These are phyloP conservation scores for Ceratocystis destructans DNA, from an alignment of 2,329 filamentous ascomycete species.

Conservation along the genomic window DNA sequence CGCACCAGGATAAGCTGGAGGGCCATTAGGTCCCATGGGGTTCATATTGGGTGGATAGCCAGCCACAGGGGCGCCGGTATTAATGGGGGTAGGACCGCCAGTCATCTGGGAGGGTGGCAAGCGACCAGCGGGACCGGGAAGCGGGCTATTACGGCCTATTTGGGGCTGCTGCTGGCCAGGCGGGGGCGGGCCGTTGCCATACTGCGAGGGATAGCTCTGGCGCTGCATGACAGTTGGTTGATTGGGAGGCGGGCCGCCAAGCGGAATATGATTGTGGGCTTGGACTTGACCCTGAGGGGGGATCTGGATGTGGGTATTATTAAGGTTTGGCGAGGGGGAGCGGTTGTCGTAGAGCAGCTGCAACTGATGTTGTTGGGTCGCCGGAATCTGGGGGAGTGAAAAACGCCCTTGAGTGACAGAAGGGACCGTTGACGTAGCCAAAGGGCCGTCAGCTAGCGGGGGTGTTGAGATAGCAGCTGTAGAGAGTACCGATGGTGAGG, in stretches of 20 bases:
- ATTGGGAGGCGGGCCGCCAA: constrained; percentile 20
- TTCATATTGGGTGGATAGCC: constrained; percentile 47
- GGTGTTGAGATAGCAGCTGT: constrained; percentile 7
- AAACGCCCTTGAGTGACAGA: constrained; percentile 8
- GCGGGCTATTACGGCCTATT: constrained; percentile 40
- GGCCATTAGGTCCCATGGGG: constrained; percentile 29
- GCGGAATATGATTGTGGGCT: too few relatives aligned
- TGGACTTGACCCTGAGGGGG: background rate
- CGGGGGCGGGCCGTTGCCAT: constrained; percentile 9
- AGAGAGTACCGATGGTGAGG: background rate
- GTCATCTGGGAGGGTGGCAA: constrained; percentile 48
- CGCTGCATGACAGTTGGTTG: constrained; percentile 45
- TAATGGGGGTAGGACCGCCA: constrained; percentile 53
- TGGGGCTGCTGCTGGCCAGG: constrained; percentile 10
- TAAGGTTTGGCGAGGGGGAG: constrained; percentile 31
- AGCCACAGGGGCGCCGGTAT: constrained; percentile 44
- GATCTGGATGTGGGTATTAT: constrained; percentile 23
- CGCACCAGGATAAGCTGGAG: constrained; percentile 34
- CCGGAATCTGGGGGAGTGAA: constrained; percentile 12
- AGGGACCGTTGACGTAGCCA: background rate
- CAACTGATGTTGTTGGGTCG: constrained; percentile 9
- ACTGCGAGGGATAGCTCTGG: constrained; percentile 28
- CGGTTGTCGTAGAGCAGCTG: constrained; percentile 13
- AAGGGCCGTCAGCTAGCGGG: constrained; percentile 1
- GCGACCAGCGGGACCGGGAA: constrained; percentile 36